Percentiles rank a stretch among this genome's conserved stretches.
phyloP scores from a whole-genome alignment of 2,329 filamentous ascomycete species.

The Chalara sp. region DNA sequence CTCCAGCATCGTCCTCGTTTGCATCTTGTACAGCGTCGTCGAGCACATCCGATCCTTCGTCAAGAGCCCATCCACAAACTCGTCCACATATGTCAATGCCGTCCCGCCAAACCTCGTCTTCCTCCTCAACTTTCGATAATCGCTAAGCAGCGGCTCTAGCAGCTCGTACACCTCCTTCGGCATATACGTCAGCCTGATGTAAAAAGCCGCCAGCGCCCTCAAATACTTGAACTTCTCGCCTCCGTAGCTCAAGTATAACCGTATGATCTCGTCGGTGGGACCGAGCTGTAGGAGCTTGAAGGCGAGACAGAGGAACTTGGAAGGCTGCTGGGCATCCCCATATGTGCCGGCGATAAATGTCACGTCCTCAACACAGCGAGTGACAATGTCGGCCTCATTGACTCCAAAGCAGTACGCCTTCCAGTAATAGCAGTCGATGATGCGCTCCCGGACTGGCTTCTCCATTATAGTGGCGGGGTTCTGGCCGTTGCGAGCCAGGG shows the following conservation, averaged over 20 bases:
- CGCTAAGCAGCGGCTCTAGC: slow-evolving; percentile 76
- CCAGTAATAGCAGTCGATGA: slow-evolving; percentile 94
- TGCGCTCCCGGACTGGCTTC: slow-evolving; percentile 90
- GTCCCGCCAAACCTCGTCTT: slow-evolving; percentile 64
- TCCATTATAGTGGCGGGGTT: slow-evolving; percentile 96
- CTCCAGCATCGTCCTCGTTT: slow-evolving; percentile 73
- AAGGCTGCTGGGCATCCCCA: slow-evolving; percentile 76
- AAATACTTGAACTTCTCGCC: slow-evolving; percentile 81
- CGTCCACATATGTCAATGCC: slow-evolving; percentile 73
- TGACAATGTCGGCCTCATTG: slow-evolving; percentile 76
- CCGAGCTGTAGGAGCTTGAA: slow-evolving; percentile 91
- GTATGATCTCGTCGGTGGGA: slow-evolving; percentile 70
- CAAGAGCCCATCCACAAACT: slow-evolving; percentile 88
- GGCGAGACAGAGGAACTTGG: slow-evolving; percentile 86
- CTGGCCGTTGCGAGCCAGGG: slow-evolving; percentile 75
- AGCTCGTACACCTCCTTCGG: slow-evolving; percentile 73
- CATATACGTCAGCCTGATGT: slow-evolving; percentile 80
- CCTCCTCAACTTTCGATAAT: slow-evolving; percentile 76
- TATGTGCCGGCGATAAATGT: slow-evolving; percentile 83
- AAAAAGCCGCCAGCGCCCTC: slow-evolving; percentile 83
- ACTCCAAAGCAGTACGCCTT: slow-evolving; percentile 98
- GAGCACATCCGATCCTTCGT: slow-evolving; percentile 85
- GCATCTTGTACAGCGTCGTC: slow-evolving; percentile 89
- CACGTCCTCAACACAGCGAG: slow-evolving; percentile 80
- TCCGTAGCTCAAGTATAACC: slow-evolving; percentile 71